phyloP scores from a whole-genome alignment of 768 basidiomycete genomes.

The Termitomyces sp. region DNA sequence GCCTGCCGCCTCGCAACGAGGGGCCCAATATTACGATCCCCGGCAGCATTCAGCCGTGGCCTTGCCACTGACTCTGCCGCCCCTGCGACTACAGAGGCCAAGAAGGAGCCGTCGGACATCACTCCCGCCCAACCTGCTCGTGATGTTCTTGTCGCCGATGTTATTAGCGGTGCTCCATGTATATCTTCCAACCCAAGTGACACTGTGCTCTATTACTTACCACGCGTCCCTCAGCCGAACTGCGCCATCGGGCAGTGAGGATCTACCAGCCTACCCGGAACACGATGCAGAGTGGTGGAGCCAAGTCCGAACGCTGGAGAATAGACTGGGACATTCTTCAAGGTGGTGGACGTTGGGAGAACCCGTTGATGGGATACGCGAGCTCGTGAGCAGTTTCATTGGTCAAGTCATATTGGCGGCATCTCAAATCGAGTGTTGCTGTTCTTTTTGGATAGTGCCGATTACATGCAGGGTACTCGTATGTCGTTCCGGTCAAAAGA shows the following conservation, averaged over 20 bases:
- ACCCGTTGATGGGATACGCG: constrained; percentile 96
- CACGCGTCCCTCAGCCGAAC: constrained; percentile 51
- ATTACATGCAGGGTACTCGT: constrained; percentile 93
- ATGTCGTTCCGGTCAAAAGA: constrained; percentile 82
- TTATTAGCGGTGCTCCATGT: constrained; percentile 86
- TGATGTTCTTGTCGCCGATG: constrained; percentile 75
- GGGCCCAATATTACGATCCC: constrained; percentile 16
- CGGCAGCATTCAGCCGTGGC: constrained; percentile 21
- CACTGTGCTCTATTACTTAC: background rate
- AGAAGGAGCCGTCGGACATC: constrained; percentile 33
- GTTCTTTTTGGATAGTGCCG: constrained; percentile 54
- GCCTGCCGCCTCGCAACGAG: constrained; percentile 29
- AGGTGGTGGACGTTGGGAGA: constrained; percentile 94
- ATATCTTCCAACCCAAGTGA: constrained; percentile 19
- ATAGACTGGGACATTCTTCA: constrained; percentile 93
- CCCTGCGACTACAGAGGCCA: constrained; percentile 23
- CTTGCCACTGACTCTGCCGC: constrained; percentile 27
- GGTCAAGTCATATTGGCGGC: background rate
- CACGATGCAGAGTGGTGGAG: constrained; percentile 92
- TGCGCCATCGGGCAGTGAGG: constrained; percentile 83
- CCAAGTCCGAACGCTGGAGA: constrained; percentile 85
- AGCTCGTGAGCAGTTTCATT: constrained; percentile 67
- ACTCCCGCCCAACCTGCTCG: constrained; percentile 42
- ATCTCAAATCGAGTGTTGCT: background rate
- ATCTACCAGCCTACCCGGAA: constrained; percentile 92